These are phyloP conservation scores for Colletotrichum higginsianum DNA, from an alignment of 2,329 filamentous ascomycete species.

Conservation along the genomic window DNA sequence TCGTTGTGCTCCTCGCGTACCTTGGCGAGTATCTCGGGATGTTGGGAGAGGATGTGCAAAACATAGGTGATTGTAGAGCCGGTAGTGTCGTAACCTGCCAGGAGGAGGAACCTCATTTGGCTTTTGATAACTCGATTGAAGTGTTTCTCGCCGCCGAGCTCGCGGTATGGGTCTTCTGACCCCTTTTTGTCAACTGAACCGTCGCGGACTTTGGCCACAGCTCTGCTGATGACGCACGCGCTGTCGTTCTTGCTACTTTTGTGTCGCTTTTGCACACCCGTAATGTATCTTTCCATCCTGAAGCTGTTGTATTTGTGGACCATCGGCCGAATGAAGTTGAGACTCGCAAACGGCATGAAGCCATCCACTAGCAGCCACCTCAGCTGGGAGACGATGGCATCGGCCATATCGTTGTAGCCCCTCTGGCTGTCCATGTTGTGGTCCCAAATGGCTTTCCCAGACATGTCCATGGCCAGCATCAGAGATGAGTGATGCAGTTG, in stretches of 20 bases:
- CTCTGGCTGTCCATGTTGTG: slow-evolving; percentile 28
- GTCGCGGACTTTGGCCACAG: slow-evolving; percentile 1
- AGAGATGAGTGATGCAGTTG: slow-evolving; percentile 14
- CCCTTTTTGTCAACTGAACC: background rate
- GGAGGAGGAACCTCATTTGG: slow-evolving; percentile 52
- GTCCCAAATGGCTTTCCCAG: slow-evolving; percentile 26
- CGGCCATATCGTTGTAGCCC: slow-evolving; percentile 24
- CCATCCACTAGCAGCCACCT: slow-evolving; percentile 22
- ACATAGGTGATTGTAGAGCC: slow-evolving; percentile 47
- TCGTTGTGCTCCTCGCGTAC: slow-evolving; percentile 52
- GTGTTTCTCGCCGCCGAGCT: slow-evolving; percentile 15
- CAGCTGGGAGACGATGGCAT: slow-evolving; percentile 23
- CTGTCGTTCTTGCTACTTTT: background rate
- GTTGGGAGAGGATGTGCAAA: slow-evolving; percentile 44
- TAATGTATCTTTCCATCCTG: slow-evolving; percentile 27
- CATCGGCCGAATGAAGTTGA: slow-evolving; percentile 23
- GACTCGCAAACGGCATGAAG: slow-evolving; percentile 15
- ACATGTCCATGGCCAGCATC: slow-evolving; percentile 29
- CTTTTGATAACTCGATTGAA: slow-evolving; percentile 18
- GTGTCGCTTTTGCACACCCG: background rate
- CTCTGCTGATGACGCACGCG: slow-evolving; percentile 22
- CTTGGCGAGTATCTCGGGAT: slow-evolving; percentile 44
- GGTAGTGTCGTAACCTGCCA: slow-evolving; percentile 53
- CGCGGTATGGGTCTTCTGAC: background rate
- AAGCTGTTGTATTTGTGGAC: slow-evolving; percentile 31